Percentiles rank a stretch among this genome's conserved stretches.
These are phyloP conservation scores for Sinapis alba DNA, from an alignment of 441 rosid species.

Conservation along the genomic window DNA sequence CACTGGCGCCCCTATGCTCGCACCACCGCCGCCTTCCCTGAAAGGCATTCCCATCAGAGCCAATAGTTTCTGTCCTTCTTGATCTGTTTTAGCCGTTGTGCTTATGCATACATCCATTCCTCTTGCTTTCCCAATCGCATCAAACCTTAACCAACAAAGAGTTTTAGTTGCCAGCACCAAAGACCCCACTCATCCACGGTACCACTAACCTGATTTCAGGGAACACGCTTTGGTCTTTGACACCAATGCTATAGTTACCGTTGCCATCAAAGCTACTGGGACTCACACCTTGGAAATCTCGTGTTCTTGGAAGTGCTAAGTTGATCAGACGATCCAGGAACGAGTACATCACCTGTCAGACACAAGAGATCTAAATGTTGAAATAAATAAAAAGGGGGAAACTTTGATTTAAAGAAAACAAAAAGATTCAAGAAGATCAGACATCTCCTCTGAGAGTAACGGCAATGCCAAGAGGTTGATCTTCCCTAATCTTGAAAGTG, in stretches of 20 bases:
- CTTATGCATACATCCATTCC: constrained; percentile 97
- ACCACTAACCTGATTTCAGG: constrained; percentile 64
- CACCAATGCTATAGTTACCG: constrained; percentile 86
- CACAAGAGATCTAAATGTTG: background rate
- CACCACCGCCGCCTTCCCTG: constrained; percentile 58
- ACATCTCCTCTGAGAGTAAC: constrained; percentile 84
- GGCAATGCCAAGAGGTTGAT: constrained; percentile 83
- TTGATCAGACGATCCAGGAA: constrained; percentile 92
- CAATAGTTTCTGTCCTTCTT: constrained; percentile 80
- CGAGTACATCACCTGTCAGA: constrained; percentile 76
- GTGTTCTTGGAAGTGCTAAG: constrained; percentile 87
- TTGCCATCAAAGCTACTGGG: constrained; percentile 89
- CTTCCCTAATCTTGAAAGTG: constrained; percentile 88
- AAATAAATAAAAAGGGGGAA: background rate
- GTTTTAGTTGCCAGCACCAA: background rate
- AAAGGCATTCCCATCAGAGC: constrained; percentile 97
- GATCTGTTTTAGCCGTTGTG: constrained; percentile 73
- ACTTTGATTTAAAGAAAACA: background rate
- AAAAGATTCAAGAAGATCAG: constrained; percentile 4
- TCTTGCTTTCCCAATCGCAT: constrained; percentile 63
- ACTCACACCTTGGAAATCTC: constrained; percentile 88
- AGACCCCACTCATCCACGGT: background rate
- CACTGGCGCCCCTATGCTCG: constrained; percentile 11
- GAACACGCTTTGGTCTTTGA: constrained; percentile 85
- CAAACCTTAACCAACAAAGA: constrained; percentile 42